Percentiles rank a stretch among this genome's conserved stretches.
Evolutionary conservation across 345 rosid genomes (phyloP).

Genomic region (Mangifera indica): DNA sequence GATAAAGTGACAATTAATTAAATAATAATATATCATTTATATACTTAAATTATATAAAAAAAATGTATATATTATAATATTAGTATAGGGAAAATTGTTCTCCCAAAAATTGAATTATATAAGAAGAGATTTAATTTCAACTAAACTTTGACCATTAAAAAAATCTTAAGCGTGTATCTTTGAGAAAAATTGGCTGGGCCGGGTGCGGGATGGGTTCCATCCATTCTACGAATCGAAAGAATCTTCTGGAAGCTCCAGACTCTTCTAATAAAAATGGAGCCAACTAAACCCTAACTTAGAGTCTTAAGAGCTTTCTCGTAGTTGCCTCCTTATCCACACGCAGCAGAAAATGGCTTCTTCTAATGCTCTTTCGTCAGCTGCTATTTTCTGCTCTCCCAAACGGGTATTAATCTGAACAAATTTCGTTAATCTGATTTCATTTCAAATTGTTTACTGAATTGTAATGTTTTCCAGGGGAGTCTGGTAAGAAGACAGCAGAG

Average conservation of each 20-base stretch:
- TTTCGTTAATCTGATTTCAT: too few relatives aligned
- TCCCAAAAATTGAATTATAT: too few relatives aligned
- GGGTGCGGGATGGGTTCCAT: conserved; percentile 24
- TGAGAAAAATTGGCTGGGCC: neutral
- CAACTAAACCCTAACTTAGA: conserved; percentile 40
- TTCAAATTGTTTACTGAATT: too few relatives aligned
- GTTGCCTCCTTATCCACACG: conserved; percentile 39
- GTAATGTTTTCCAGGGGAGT: conserved; percentile 35
- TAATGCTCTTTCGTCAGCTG: conserved; percentile 67
- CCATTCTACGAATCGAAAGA: conserved; percentile 29
- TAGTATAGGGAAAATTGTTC: too few relatives aligned
- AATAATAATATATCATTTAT: too few relatives aligned
- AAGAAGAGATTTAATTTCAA: too few relatives aligned
- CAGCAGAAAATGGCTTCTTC: conserved; percentile 64
- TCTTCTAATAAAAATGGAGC: conserved; percentile 31
- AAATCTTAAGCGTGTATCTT: neutral
- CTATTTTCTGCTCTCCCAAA: conserved; percentile 64
- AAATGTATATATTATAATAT: too few relatives aligned
- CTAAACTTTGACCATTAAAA: too few relatives aligned
- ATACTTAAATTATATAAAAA: too few relatives aligned
- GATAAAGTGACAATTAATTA: too few relatives aligned
- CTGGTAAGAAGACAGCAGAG: conserved; percentile 46
- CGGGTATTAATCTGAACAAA: conserved; percentile 40
- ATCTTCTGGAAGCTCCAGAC: conserved; percentile 56
- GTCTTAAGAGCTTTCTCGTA: neutral